Evolutionary conservation across 768 basidiomycete genomes (phyloP), one percentile per base, ranked within the genome.

Genomic region (Chiua virens): DNA sequence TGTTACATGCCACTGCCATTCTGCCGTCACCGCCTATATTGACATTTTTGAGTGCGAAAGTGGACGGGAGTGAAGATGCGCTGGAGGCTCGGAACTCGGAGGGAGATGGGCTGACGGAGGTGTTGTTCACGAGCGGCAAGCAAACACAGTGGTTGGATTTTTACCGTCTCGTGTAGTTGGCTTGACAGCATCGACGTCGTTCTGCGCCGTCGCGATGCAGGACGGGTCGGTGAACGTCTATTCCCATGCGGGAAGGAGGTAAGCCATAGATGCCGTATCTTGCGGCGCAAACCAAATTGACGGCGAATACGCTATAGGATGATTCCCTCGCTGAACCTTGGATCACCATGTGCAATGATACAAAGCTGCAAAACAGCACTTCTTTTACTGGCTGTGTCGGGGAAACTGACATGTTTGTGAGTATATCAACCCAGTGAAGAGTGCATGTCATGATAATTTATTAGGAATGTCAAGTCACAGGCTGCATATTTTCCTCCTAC

Each of bases 61-160:
- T 87, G n/a, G 85, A 89, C 10, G 85, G 82, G 5, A 78, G 74
- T 25, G 83, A 84, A 5, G 82, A 88, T 48, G 60, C 84, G 8
- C 69, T 97, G 35, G 93, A 98, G 66, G 90, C 74, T 3, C 74
- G 81, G 44, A 98, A 99, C 73, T 76, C 83, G 8, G 87, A 86
- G 53, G 77, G 79, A 37, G 78, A 74, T 44, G 79, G 78, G n/a
- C 75, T 78, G 5, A 79, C 80, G 17, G 92, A 93, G 60, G 77
- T 98, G 15, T 71, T 79, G 7, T 83, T 83, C 52, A 71, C 80
- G 47, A 79, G 73, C 60, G 77, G 79, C 30, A 85, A 83, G 71
- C 80, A 86, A 52, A 87, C 83, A 11, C 83, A 88, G 47, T 98
- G 95, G 93, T 69, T 95, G 39, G 95, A 98, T 68, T 98, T 69